Conservation (phyloP, 805 yeast genomes). For the Naumovozyma dairenensis region DNA sequence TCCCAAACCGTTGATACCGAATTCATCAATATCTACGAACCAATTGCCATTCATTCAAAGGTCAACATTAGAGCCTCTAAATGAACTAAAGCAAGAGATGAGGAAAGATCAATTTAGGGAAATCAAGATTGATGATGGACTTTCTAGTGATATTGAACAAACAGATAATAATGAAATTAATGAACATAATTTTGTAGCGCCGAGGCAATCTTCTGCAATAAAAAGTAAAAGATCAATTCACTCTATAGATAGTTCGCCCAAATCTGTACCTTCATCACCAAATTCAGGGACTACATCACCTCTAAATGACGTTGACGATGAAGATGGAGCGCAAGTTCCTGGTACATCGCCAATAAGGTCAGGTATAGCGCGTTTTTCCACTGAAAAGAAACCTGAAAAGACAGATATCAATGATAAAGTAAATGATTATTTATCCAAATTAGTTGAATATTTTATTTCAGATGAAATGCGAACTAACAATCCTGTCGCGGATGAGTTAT, state of each 20-base stretch:
- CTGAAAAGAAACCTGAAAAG: conserved; percentile 16
- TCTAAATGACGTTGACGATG: conserved; percentile 22
- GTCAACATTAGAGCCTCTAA: conserved; percentile 1
- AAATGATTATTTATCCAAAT: conserved; percentile 23
- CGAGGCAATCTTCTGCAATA: not conserved
- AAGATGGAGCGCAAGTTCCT: conserved; percentile 18
- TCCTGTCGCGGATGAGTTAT: conserved; percentile 20
- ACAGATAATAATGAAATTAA: not conserved
- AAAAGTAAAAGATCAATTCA: not conserved
- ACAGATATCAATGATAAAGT: conserved; percentile 28
- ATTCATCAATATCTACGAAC: conserved; percentile 16
- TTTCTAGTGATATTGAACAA: conserved; percentile 31
- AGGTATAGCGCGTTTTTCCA: conserved; percentile 23
- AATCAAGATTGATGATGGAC: conserved; percentile 28
- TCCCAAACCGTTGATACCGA: conserved; percentile 21
- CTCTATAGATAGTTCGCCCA: too few relatives aligned
- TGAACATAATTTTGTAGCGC: not conserved
- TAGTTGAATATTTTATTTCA: conserved; percentile 29
- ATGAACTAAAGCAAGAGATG: conserved; percentile 2
- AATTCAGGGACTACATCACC: conserved; percentile 29
- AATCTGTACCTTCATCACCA: conserved; percentile 24
- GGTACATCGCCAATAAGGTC: conserved; percentile 28
- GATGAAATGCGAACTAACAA: conserved; percentile 22
- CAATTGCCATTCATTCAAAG: conserved; percentile 16
- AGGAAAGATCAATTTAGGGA: conserved; percentile 18